These are phyloP conservation scores for Scedosporium apiospermum DNA, from an alignment of 2,329 filamentous ascomycete species.

Conservation along the genomic window DNA sequence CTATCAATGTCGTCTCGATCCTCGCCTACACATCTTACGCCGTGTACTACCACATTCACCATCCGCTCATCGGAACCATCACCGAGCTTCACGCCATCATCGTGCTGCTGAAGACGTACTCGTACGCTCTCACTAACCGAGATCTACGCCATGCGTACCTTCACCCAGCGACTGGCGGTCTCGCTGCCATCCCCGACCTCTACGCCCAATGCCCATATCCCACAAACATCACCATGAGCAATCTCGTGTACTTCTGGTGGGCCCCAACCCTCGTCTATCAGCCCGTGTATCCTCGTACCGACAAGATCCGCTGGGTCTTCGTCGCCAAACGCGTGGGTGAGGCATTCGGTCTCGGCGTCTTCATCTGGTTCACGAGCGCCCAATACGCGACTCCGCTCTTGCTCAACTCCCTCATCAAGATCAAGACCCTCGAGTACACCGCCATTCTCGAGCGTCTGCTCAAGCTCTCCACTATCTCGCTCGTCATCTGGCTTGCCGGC, in stretches of 20 bases:
- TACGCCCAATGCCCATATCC: constrained; percentile 84
- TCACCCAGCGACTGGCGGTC: constrained; percentile 58
- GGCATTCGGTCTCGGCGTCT: constrained; percentile 66
- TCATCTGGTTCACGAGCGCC: constrained; percentile 91
- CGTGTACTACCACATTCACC: constrained; percentile 86
- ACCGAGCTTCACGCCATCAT: constrained; percentile 88
- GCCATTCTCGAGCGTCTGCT: constrained; percentile 83
- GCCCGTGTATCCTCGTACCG: constrained; percentile 83
- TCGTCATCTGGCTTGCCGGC: constrained; percentile 94
- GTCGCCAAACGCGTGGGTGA: constrained; percentile 76
- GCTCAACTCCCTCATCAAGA: constrained; percentile 80
- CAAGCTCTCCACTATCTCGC: constrained; percentile 89
- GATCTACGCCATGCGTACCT: constrained; percentile 87
- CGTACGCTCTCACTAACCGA: constrained; percentile 93
- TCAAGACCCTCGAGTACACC: constrained; percentile 67
- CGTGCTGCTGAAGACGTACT: constrained; percentile 92
- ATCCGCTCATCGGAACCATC: constrained; percentile 85
- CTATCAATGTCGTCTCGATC: constrained; percentile 72
- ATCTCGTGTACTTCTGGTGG: constrained; percentile 95
- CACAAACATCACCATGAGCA: constrained; percentile 76
- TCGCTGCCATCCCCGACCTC: constrained; percentile 65
- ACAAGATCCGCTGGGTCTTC: constrained; percentile 76
- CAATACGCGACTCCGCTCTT: constrained; percentile 91
- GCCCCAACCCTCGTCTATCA: constrained; percentile 95
- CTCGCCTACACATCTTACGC: constrained; percentile 72